Evolutionary conservation across 352 stramenopile species (phyloP).

Genomic region (Globisporangium megalacanthum): DNA sequence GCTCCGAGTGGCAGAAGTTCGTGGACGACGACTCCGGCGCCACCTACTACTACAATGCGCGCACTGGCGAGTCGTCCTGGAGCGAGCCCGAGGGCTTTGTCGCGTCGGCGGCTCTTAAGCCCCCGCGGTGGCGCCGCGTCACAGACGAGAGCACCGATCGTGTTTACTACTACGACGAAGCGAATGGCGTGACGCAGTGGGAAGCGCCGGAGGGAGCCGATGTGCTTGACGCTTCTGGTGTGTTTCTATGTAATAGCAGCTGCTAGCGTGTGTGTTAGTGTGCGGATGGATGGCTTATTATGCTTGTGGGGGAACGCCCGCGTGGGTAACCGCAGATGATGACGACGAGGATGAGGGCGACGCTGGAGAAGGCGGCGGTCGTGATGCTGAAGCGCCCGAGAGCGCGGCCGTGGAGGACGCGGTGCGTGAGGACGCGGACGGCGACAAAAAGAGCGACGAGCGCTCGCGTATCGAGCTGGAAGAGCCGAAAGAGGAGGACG

Average conservation of each 20-base stretch:
- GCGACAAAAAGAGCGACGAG: not conserved
- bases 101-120: conserved; percentile 8
- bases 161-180: conserved; percentile 74
- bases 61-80: conserved; percentile 72
- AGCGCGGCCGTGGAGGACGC: not conserved
- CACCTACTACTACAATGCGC: conserved; percentile 73
- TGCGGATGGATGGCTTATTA: not conserved
- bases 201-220: conserved; percentile 49
- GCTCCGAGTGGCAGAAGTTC: conserved; percentile 57
- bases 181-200: conserved; percentile 68
- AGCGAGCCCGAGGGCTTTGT: conserved; percentile 39
- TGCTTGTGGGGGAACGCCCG: not conserved
- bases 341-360: conserved; percentile 48
- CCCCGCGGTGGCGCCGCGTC: conserved; percentile 53
- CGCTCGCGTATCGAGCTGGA: not conserved
- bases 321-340: not conserved
- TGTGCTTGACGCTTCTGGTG: conserved; percentile 19
- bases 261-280: not conserved
- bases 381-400: not conserved
- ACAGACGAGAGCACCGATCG: conserved; percentile 52
- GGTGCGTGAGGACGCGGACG: not conserved
- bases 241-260: not conserved
- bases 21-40: conserved; percentile 55
- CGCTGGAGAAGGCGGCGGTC: not conserved
- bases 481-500: not conserved